Conservation (phyloP, 169 alveolate species). For the Sarcocystis neurona region DNA sequence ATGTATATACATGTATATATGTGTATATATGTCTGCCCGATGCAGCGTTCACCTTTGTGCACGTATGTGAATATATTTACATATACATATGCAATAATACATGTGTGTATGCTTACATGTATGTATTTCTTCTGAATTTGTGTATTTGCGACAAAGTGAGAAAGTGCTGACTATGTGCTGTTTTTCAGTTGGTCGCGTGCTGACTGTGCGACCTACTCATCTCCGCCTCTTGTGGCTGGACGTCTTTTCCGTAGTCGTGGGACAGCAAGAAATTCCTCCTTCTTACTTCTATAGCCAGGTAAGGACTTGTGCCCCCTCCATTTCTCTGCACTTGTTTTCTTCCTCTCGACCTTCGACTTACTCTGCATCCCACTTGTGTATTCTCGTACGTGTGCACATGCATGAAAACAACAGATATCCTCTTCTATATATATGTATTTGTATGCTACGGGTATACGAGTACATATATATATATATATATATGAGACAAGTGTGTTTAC, state of each 20-base stretch:
- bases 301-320: not conserved
- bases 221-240: constrained; percentile 14
- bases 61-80: not conserved
- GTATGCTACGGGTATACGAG: too few relatives aligned
- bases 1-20: not conserved
- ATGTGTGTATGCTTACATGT: not conserved
- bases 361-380: too few relatives aligned
- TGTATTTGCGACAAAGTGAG: too few relatives aligned
- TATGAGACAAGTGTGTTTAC: too few relatives aligned
- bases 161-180: not conserved
- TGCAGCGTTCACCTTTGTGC: not conserved
- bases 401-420: too few relatives aligned
- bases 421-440: too few relatives aligned
- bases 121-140: not conserved
- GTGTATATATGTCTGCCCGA: not conserved
- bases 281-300: not conserved
- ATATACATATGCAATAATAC: not conserved
- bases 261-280: not conserved
- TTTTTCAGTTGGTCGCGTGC: constrained; percentile 8
- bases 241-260: not conserved
- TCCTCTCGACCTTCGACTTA: too few relatives aligned
- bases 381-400: too few relatives aligned
- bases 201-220: constrained; percentile 27
- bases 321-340: too few relatives aligned
- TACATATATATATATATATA: too few relatives aligned